Evolutionary conservation across 805 yeast species (phyloP).

Genomic region (Cephaloascus albidus): DNA sequence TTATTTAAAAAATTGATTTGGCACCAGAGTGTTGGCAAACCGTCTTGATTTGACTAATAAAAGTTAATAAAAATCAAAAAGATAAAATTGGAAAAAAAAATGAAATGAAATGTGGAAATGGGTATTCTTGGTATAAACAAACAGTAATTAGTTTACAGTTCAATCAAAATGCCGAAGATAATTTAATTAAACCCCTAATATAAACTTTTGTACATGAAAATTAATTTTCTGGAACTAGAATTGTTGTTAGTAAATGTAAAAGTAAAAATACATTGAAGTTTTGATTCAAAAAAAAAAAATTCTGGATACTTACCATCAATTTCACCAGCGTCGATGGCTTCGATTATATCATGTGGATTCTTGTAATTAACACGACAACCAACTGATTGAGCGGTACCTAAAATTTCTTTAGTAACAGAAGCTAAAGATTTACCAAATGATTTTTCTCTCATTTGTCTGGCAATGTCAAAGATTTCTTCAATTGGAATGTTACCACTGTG

Average conservation of each 20-base stretch:
- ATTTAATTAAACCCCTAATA: conserved; percentile 21
- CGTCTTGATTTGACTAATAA: conserved; percentile 5
- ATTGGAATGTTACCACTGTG: conserved; percentile 98
- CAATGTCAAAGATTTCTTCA: conserved; percentile 93
- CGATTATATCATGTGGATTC: conserved; percentile 98
- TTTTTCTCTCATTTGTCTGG: conserved; percentile 95
- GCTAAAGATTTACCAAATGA: conserved; percentile 97
- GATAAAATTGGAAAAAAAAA: too few species aligned
- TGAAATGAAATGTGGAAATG: too few species aligned
- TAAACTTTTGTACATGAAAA: conserved; percentile 26
- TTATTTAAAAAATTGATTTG: conserved; percentile 24
- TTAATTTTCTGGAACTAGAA: conserved; percentile 63
- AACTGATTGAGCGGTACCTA: conserved; percentile 99
- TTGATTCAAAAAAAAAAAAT: conserved; percentile 8
- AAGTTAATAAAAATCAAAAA: conserved; percentile 3
- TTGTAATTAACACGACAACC: conserved; percentile 99
- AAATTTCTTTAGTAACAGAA: conserved; percentile 96
- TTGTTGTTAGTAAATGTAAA: conserved; percentile 4
- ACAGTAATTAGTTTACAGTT: background rate
- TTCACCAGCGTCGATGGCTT: conserved; percentile 97
- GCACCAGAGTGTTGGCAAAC: conserved; percentile 96
- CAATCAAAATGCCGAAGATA: background rate
- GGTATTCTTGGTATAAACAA: too few species aligned
- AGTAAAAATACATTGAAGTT: too few species aligned
- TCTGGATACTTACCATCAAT: conserved; percentile 54